These are phyloP conservation scores for Phialophora expanda DNA, from an alignment of 2,329 filamentous ascomycete genomes.

Conservation along the genomic window DNA sequence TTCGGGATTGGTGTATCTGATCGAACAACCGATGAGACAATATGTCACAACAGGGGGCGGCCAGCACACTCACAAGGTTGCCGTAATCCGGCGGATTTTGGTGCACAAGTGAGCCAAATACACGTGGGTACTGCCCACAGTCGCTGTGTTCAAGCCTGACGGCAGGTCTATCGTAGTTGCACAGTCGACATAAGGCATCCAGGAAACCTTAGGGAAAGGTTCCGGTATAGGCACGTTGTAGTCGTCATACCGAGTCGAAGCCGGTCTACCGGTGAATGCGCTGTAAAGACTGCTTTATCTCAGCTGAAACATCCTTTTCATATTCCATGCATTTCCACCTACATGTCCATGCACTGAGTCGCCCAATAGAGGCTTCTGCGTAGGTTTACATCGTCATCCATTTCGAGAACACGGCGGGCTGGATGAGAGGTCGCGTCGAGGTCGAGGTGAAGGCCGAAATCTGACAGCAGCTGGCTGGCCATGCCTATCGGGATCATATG, in stretches of 20 bases:
- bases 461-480: constrained; percentile 53
- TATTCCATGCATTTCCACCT: neutral
- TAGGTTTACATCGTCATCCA: neutral
- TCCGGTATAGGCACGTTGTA: too few species aligned
- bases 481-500: constrained; percentile 42
- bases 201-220: too few species aligned
- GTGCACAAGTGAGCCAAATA: too few species aligned
- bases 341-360: constrained; percentile 39
- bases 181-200: too few species aligned
- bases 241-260: too few species aligned
- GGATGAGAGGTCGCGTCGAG: constrained; percentile 11
- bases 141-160: too few species aligned
- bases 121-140: too few species aligned
- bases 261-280: neutral
- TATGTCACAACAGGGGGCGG: neutral
- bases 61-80: too few species aligned
- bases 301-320: neutral
- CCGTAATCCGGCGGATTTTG: too few species aligned
- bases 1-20: too few species aligned
- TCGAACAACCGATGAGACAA: too few species aligned
- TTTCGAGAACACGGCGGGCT: neutral
- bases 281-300: neutral
- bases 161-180: too few species aligned
- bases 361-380: constrained; percentile 48
- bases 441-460: constrained; percentile 50